Evolutionary conservation across 306 rosid genomes (phyloP).

Genomic region (cucumber (Cucumis sativus)): Cucumber_9930_V3 NC_026661.2:16815001-16815500

Average conservation of each 20-base stretch:
- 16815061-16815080: not conserved
- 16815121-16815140: not conserved
- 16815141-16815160: not conserved
- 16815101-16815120: not conserved
- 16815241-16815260: not conserved
- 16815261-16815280: not conserved
- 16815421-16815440: not conserved
- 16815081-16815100: not conserved
- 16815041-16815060: conserved; percentile 4
- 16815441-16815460: not conserved
- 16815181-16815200: not conserved
- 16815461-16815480: not conserved
- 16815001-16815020: not conserved
- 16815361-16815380: conserved; percentile 1
- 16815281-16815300: not conserved
- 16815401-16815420: conserved; percentile 1
- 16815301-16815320: not conserved
- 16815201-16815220: not conserved
- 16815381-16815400: conserved; percentile 4
- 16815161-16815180: not conserved
- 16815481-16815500: too few relatives aligned
- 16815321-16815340: not conserved
- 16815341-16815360: conserved; percentile 2
- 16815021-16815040: not conserved
- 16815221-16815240: conserved; percentile 1